phyloP scores from a whole-genome alignment of 306 rosid genomes.

The Dalbergia cultrata region DNA sequence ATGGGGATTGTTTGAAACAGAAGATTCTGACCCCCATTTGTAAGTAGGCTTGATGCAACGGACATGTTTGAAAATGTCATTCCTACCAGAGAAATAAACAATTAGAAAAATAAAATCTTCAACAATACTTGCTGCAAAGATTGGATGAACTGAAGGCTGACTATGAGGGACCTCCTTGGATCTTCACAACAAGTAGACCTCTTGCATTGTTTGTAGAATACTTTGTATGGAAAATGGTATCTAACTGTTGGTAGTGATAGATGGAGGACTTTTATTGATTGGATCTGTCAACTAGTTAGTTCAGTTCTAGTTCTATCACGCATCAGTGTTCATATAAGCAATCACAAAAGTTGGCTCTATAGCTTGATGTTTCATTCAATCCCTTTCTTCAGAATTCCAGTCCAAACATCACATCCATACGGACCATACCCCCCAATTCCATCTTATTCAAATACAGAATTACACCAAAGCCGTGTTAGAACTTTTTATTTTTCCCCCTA shows the following conservation, averaged over 20 bases:
- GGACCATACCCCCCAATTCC: not conserved
- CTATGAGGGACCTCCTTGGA: not conserved
- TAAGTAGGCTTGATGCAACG: constrained; percentile 61
- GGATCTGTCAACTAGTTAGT: not conserved
- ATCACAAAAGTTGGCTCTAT: not conserved
- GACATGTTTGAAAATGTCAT: constrained; percentile 60
- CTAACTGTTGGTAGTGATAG: not conserved
- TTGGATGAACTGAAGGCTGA: not conserved
- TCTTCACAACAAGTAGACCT: not conserved
- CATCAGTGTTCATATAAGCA: not conserved
- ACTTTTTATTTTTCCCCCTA: not conserved
- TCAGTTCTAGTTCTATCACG: not conserved
- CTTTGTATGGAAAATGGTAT: not conserved
- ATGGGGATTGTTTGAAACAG: constrained; percentile 57
- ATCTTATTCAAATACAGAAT: no score
- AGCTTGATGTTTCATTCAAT: not conserved
- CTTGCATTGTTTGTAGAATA: not conserved
- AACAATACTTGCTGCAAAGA: constrained; percentile 9
- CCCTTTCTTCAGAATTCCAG: not conserved
- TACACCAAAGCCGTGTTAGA: not conserved
- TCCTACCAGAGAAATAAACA: constrained; percentile 49
- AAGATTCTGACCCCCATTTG: constrained; percentile 67
- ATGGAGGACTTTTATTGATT: not conserved
- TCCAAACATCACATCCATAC: not conserved
- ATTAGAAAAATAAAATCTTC: constrained; percentile 1